These are phyloP conservation scores for Starmerella stigmatis DNA, from an alignment of 805 yeast genomes.

Conservation along the genomic window DNA sequence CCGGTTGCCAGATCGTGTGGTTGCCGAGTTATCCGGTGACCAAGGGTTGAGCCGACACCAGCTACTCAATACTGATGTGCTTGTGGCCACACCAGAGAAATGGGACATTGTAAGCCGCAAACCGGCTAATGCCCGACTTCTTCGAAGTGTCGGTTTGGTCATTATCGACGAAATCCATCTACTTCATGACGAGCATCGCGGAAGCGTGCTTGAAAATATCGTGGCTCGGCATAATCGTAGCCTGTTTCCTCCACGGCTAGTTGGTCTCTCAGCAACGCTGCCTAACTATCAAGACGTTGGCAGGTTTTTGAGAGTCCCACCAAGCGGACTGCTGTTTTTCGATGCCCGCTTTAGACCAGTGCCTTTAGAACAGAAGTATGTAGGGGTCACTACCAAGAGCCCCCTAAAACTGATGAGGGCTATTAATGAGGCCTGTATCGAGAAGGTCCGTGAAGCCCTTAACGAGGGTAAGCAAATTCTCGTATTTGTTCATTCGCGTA, in stretches of 20 bases:
- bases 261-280: constrained; percentile 85
- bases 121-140: constrained; percentile 52
- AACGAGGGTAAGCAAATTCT: constrained; percentile 63
- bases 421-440: constrained; percentile 85
- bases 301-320: constrained; percentile 55
- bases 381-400: constrained; percentile 77
- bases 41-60: constrained; percentile 65
- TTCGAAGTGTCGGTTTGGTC: constrained; percentile 53
- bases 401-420: constrained; percentile 69
- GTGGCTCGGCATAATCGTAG: constrained; percentile 61
- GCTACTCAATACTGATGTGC: constrained; percentile 63
- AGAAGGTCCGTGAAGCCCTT: constrained; percentile 51
- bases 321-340: constrained; percentile 58
- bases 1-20: constrained; percentile 57
- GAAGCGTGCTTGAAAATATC: constrained; percentile 84
- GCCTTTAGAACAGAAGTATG: constrained; percentile 77
- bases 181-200: constrained; percentile 76
- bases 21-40: constrained; percentile 87
- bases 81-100: constrained; percentile 92
- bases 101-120: constrained; percentile 96
- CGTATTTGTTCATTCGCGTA: constrained; percentile 86
- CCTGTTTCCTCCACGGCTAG: constrained; percentile 41
- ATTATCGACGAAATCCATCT: constrained; percentile 90
- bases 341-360: constrained; percentile 83
- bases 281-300: constrained; percentile 88